A percentile compares a stretch with the other conserved stretches of the same genome.
phyloP scores from a whole-genome alignment of 768 basidiomycete species.

The Candolleomyces eurysporus region DNA sequence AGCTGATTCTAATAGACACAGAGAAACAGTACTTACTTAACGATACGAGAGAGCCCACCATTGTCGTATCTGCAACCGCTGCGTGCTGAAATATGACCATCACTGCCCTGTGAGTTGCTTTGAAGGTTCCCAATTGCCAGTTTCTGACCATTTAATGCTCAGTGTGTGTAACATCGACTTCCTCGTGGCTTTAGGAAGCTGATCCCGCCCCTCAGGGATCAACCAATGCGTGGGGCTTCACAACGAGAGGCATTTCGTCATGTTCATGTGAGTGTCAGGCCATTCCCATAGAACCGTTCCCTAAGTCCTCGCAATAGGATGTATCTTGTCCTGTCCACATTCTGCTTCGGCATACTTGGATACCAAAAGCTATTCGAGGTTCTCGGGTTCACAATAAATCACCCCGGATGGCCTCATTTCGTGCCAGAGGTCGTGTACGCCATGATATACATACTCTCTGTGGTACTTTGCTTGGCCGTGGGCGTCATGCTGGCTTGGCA shows the following conservation, averaged over 20 bases:
- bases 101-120: conserved; percentile 73
- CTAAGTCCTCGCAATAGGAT: conserved; percentile 41
- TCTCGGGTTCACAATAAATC: conserved; percentile 44
- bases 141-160: conserved; percentile 1
- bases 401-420: conserved; percentile 39
- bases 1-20: conserved; percentile 19
- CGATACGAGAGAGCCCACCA: conserved; percentile 84
- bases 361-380: conserved; percentile 58
- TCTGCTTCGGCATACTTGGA: conserved; percentile 61
- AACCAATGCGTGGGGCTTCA: conserved; percentile 96
- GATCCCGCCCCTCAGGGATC: conserved; percentile 60
- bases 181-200: background rate
- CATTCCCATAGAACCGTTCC: background rate
- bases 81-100: conserved; percentile 88
- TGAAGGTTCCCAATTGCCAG: background rate
- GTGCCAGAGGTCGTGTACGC: conserved; percentile 72
- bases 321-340: conserved; percentile 75
- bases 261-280: conserved; percentile 74
- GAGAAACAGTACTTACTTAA: conserved; percentile 7
- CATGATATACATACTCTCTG: conserved; percentile 71
- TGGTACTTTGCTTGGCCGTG: conserved; percentile 75
- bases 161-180: conserved; percentile 20
- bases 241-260: conserved; percentile 93
- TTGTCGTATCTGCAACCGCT: conserved; percentile 87
- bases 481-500: conserved; percentile 73